Conservation (phyloP, 768 basidiomycete species). For the Collybiopsis confluens region DNA sequence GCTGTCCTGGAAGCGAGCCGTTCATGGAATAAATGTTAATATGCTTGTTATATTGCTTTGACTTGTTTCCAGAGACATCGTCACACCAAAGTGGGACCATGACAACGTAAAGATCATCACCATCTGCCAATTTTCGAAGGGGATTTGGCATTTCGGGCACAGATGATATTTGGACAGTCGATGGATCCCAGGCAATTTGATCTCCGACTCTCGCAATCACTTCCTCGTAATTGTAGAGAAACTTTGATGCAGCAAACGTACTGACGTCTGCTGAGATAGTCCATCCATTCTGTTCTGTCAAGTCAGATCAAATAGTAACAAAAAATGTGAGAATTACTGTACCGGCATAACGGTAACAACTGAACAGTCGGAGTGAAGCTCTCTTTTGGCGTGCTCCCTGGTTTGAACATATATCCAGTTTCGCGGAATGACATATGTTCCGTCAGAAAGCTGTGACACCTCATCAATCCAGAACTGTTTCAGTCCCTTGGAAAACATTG, state of each 20-base stretch:
- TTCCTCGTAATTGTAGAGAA: neutral
- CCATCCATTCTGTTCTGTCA: neutral
- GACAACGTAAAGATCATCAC: constrained; percentile 26
- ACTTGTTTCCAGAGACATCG: constrained; percentile 40
- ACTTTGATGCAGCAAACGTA: neutral
- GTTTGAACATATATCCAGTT: neutral
- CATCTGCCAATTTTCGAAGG: constrained; percentile 22
- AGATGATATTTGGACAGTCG: no score
- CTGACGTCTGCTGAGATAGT: no score
- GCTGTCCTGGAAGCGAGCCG: constrained; percentile 27
- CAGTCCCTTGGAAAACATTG: neutral
- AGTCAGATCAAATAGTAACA: neutral
- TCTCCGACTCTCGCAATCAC: neutral
- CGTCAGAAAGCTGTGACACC: neutral
- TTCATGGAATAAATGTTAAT: constrained; percentile 37
- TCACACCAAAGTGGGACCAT: constrained; percentile 32
- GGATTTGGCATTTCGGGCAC: constrained; percentile 28
- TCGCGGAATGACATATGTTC: neutral
- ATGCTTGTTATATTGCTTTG: constrained; percentile 44
- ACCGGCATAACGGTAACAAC: neutral
- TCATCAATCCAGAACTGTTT: constrained; percentile 5
- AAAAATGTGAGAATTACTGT: neutral
- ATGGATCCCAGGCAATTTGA: neutral
- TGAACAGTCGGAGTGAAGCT: neutral
- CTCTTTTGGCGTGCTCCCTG: no score